A percentile compares a stretch with the other conserved stretches of the same genome.
phyloP scores from a whole-genome alignment of 495 filamentous ascomycete species.

The Penicillium riverlandense region DNA sequence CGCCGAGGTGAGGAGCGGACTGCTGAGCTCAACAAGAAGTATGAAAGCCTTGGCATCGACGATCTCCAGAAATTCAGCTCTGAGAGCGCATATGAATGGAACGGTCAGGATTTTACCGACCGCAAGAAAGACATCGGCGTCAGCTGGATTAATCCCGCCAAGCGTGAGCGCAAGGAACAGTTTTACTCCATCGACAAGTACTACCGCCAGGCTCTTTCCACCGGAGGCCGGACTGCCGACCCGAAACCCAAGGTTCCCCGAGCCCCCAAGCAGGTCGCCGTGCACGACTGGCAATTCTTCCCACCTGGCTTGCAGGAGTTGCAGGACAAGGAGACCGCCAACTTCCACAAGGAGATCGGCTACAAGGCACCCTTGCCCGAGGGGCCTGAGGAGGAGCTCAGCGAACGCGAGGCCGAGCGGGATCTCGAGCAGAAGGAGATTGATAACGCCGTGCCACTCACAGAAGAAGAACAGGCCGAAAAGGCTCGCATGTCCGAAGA shows the following conservation, averaged over 20 bases:
- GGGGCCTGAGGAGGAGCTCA: constrained; percentile 74
- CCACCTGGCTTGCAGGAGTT: constrained; percentile 73
- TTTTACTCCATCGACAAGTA: constrained; percentile 99
- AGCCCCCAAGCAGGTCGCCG: constrained; percentile 82
- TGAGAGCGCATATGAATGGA: constrained; percentile 97
- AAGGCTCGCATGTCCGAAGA: constrained; percentile 72
- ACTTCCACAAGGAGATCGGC: constrained; percentile 88
- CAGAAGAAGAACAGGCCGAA: constrained; percentile 79
- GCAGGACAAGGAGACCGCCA: constrained; percentile 94
- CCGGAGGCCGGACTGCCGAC: constrained; percentile 76
- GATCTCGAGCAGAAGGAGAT: constrained; percentile 86
- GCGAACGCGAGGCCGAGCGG: constrained; percentile 79
- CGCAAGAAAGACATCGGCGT: constrained; percentile 91
- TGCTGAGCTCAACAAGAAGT: constrained; percentile 80
- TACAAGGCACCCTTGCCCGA: constrained; percentile 86
- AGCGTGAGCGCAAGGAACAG: constrained; percentile 97
- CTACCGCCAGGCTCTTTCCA: constrained; percentile 85
- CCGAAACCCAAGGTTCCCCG: constrained; percentile 93
- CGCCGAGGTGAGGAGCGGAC: constrained; percentile 84
- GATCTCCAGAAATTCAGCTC: constrained; percentile 97
- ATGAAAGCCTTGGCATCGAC: constrained; percentile 96
- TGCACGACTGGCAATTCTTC: constrained; percentile 98
- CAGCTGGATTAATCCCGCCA: constrained; percentile 97
- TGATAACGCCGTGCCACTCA: constrained; percentile 81
- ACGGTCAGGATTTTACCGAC: constrained; percentile 85